Conservation (phyloP, 768 basidiomycete genomes). For the Leccinum olivaceopallidum region DNA sequence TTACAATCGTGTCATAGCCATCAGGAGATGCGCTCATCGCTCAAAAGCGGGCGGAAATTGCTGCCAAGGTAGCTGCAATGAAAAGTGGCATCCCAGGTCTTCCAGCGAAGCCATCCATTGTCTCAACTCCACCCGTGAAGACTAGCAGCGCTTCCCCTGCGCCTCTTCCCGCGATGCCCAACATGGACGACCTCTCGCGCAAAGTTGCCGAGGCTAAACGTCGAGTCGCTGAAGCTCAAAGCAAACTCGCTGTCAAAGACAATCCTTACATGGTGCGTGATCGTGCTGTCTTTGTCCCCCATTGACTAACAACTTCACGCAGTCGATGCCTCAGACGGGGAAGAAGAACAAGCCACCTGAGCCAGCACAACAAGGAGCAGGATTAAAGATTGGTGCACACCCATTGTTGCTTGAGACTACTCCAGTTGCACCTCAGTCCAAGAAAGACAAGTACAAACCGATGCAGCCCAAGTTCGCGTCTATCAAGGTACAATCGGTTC, state of each 20-base stretch:
- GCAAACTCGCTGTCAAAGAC: conserved; percentile 68
- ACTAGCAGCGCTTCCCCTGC: conserved; percentile 38
- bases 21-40: conserved; percentile 70
- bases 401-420: conserved; percentile 73
- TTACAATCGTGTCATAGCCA: conserved; percentile 33
- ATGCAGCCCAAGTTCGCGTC: conserved; percentile 99
- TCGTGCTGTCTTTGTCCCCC: background rate
- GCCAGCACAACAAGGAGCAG: conserved; percentile 74
- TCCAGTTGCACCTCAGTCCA: conserved; percentile 59
- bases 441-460: conserved; percentile 93
- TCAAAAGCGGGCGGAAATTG: conserved; percentile 81
- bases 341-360: conserved; percentile 60
- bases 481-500: conserved; percentile 61
- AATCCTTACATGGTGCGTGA: conserved; percentile 86
- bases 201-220: conserved; percentile 84
- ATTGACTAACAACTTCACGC: conserved; percentile 3
- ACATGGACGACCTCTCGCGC: conserved; percentile 63
- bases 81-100: conserved; percentile 41
- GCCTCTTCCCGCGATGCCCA: conserved; percentile 42
- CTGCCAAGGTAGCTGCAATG: conserved; percentile 83
- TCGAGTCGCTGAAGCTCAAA: conserved; percentile 81
- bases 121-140: conserved; percentile 22
- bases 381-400: conserved; percentile 89
- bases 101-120: conserved; percentile 29
- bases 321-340: conserved; percentile 55